A percentile compares a stretch with the other conserved stretches of the same genome.
phyloP scores from a whole-genome alignment of 345 rosid species.

The Excoecaria cochinchinensis region DNA sequence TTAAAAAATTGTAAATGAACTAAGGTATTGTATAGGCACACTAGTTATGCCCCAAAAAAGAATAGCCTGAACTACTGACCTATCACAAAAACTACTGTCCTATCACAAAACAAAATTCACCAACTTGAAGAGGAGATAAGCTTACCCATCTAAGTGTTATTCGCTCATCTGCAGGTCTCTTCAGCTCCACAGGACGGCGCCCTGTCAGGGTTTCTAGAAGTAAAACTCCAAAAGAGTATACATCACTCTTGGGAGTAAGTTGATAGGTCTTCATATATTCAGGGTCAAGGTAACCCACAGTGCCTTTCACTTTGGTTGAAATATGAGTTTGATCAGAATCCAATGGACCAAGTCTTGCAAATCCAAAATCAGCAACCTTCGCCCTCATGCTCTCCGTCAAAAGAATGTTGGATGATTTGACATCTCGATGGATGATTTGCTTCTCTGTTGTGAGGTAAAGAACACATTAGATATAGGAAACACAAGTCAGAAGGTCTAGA shows the following conservation, averaged over 20 bases:
- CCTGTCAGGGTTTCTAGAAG: constrained; percentile 85
- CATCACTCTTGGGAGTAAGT: constrained; percentile 90
- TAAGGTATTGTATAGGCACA: not conserved
- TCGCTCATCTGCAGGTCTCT: constrained; percentile 55
- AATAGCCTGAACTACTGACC: not conserved
- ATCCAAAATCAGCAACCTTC: constrained; percentile 95
- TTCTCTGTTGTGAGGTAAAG: constrained; percentile 52
- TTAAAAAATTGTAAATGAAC: not conserved
- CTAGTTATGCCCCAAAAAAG: not conserved
- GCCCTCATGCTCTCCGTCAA: constrained; percentile 91
- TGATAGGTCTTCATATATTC: constrained; percentile 94
- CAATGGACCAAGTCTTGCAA: constrained; percentile 72
- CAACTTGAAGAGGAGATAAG: constrained; percentile 5
- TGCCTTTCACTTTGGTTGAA: constrained; percentile 90
- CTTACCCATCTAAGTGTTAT: constrained; percentile 92
- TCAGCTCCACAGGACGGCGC: constrained; percentile 85
- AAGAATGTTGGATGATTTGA: constrained; percentile 92
- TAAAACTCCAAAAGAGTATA: constrained; percentile 83
- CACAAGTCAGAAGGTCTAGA: not conserved
- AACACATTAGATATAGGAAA: not conserved
- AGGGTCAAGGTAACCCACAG: constrained; percentile 94
- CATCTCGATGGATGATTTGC: constrained; percentile 91
- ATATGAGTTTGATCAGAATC: constrained; percentile 70
- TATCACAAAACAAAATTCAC: constrained; percentile 13
- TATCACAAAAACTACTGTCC: constrained; percentile 15